Evolutionary conservation across 352 stramenopile genomes (phyloP), one percentile per base, ranked within the genome.

Genomic region (Phytophthora kernoviae): DNA sequence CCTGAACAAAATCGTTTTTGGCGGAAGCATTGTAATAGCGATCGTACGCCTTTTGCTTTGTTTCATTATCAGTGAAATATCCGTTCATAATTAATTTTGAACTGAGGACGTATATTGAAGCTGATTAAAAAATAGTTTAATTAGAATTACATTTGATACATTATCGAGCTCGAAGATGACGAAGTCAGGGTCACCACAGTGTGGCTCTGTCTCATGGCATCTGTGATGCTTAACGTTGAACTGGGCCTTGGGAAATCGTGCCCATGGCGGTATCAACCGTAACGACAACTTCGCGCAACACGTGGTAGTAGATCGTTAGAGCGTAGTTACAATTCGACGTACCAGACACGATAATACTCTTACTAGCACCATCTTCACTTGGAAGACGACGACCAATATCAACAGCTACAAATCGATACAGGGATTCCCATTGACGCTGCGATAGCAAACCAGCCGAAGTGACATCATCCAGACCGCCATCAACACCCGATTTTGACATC

Each of bases 371-470:
- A 55, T 71, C 62, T 37, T 71, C 56, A 18, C 21, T 51, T 9
- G 56, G 62, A 18, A 71, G 37, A 46, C 56, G 62, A 39, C 62
- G 62, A 39, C 62, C 62, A 42, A 71, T 66, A 67, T 67, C 62
- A 46, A 71, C 46, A 51, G 62, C 32, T 9, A 71, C 46, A 36
- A 71, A 66, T 36, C 56, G 44, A 30, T 71, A 66, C 1, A 66
- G 46, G 0, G 56, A 66, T 36, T 66, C 62, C 62, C 62, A 70
- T 42, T 55, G 49, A 33, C 39, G 55, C 21, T 70, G 62, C 5
- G 26, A 53, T 26, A 65, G 50, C 5, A 70, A 41, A 40, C 62
- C 62, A 22, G 27, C 39, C 2, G 47, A 51, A 0, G 49, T 65
- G 4, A 41, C 20, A 48, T 70, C 55, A 39, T 70, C 62, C 41